Conservation (phyloP, 2,329 filamentous ascomycete species). For the Fusarium setosum region DNA sequence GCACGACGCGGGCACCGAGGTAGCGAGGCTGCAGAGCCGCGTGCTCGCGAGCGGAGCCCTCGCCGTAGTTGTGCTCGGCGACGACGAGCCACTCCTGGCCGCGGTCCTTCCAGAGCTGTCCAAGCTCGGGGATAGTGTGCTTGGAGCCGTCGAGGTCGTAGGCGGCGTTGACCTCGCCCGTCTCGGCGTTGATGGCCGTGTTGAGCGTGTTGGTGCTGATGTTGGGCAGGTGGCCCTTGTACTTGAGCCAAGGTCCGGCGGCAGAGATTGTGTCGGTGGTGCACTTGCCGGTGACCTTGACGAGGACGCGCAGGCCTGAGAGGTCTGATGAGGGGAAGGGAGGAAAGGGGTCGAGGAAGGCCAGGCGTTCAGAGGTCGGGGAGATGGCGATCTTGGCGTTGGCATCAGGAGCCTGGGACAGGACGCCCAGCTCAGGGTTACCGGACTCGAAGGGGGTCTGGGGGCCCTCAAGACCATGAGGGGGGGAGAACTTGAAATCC, state of each 20-base stretch:
- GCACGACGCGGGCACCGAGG: conserved; percentile 84
- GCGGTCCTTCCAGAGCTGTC: conserved; percentile 81
- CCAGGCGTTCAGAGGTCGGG: conserved; percentile 89
- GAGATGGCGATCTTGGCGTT: conserved; percentile 80
- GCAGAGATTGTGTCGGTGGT: conserved; percentile 98
- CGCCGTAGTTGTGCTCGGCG: conserved; percentile 97
- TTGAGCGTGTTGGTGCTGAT: conserved; percentile 98
- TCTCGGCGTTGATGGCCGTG: conserved; percentile 91
- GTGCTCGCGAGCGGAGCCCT: conserved; percentile 90
- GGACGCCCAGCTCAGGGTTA: conserved; percentile 78
- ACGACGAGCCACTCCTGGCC: conserved; percentile 90
- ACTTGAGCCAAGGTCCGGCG: conserved; percentile 95
- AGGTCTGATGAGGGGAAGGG: conserved; percentile 85
- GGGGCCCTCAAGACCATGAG: conserved; percentile 75
- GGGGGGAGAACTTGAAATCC: conserved; percentile 87
- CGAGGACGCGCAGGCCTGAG: conserved; percentile 82
- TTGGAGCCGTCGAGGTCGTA: conserved; percentile 84
- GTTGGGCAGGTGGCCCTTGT: conserved; percentile 98
- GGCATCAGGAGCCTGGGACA: conserved; percentile 77
- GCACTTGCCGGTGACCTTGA: conserved; percentile 97
- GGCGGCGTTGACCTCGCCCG: conserved; percentile 90
- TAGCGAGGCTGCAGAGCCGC: conserved; percentile 92
- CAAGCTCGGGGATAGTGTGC: conserved; percentile 88
- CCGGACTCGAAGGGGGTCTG: conserved; percentile 79
- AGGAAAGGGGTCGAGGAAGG: conserved; percentile 89